phyloP scores from a whole-genome alignment of 2,329 filamentous ascomycete species.

The Claviceps spartinae region DNA sequence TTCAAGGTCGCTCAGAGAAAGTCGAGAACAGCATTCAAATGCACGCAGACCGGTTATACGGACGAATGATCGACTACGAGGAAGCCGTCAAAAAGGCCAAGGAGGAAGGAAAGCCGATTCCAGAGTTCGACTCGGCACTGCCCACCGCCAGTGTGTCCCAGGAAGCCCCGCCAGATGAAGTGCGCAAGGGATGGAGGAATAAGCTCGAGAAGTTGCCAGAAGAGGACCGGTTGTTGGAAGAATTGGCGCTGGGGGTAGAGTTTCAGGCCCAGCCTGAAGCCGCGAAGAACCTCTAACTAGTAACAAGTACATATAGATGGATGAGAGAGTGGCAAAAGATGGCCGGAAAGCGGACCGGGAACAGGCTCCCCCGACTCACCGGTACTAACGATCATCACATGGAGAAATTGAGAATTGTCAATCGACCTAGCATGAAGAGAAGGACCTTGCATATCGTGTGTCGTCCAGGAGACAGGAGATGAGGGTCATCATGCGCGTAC shows the following conservation, averaged over 20 bases:
- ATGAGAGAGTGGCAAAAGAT: slow-evolving; percentile 43
- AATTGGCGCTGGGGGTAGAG: slow-evolving; percentile 50
- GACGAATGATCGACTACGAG: slow-evolving; percentile 77
- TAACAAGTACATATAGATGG: slow-evolving; percentile 37
- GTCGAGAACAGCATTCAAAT: slow-evolving; percentile 86
- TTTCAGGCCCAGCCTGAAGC: slow-evolving; percentile 46
- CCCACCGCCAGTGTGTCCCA: slow-evolving; percentile 17
- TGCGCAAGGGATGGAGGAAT: slow-evolving; percentile 38
- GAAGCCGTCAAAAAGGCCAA: slow-evolving; percentile 56
- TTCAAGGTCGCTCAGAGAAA: slow-evolving; percentile 46
- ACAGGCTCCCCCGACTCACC: slow-evolving; percentile 17
- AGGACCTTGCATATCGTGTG: neutral
- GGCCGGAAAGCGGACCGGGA: slow-evolving; percentile 22
- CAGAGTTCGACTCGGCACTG: slow-evolving; percentile 46
- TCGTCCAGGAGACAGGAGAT: neutral
- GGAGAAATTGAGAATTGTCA: neutral
- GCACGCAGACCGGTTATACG: slow-evolving; percentile 85
- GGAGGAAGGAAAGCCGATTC: slow-evolving; percentile 42
- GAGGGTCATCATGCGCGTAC: neutral
- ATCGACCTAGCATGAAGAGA: neutral
- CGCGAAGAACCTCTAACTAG: slow-evolving; percentile 34
- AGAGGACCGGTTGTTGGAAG: slow-evolving; percentile 46
- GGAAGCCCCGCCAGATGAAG: slow-evolving; percentile 25
- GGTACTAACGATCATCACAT: slow-evolving; percentile 13
- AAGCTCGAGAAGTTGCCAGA: slow-evolving; percentile 43